Percentiles rank a stretch among this genome's conserved stretches.
phyloP scores from a whole-genome alignment of 345 rosid species.

The Eucalyptus curtisii region DNA sequence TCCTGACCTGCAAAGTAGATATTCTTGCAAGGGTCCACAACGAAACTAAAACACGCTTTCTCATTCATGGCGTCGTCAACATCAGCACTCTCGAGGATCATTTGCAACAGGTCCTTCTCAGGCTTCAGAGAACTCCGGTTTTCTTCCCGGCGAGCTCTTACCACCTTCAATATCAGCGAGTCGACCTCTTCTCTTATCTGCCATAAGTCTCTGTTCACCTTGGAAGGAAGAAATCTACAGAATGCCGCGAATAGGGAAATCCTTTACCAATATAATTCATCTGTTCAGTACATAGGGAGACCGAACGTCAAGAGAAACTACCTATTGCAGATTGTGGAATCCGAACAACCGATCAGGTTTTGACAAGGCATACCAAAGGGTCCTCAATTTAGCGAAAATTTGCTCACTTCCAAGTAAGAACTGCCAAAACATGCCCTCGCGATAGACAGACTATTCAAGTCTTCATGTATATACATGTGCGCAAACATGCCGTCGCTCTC shows the following conservation, averaged over 20 bases:
- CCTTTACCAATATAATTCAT: background rate
- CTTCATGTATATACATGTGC: background rate
- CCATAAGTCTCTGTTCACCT: background rate
- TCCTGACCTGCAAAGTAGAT: slow-evolving; percentile 21
- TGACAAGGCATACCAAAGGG: slow-evolving; percentile 1
- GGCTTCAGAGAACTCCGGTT: background rate
- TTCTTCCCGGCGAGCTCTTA: background rate
- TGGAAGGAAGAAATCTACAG: background rate
- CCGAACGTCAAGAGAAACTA: background rate
- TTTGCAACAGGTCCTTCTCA: slow-evolving; percentile 3
- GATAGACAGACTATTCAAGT: slow-evolving; percentile 4
- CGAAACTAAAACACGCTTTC: background rate
- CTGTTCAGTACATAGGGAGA: background rate
- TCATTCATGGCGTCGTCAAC: background rate
- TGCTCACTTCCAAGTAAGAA: background rate
- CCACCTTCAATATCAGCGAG: background rate
- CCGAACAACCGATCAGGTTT: background rate
- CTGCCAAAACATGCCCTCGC: slow-evolving; percentile 18
- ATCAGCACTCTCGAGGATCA: slow-evolving; percentile 1
- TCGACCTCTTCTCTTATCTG: slow-evolving; percentile 1
- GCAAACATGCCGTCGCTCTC: background rate
- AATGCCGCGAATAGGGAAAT: background rate
- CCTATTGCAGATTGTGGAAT: background rate
- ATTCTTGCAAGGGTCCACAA: slow-evolving; percentile 14
- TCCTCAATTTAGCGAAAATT: slow-evolving; percentile 3